A percentile compares a stretch with the other conserved stretches of the same genome.
Evolutionary conservation across 306 rosid genomes (phyloP).

Genomic region (Mucuna pruriens): DNA sequence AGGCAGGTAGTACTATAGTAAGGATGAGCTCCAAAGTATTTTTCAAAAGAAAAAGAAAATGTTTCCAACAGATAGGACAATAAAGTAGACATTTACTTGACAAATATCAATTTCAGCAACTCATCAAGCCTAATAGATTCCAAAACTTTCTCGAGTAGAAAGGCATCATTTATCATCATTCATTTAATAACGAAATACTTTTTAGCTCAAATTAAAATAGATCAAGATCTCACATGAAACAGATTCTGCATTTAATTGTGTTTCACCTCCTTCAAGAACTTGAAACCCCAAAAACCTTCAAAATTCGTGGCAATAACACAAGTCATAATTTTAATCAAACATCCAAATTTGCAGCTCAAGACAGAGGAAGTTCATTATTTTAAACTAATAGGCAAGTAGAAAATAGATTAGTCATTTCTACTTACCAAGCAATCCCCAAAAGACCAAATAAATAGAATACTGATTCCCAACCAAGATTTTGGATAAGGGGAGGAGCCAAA

Average conservation of each 20-base stretch:
- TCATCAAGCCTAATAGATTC: not conserved
- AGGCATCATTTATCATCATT: slow-evolving; percentile 10
- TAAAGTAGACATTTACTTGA: not conserved
- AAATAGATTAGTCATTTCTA: slow-evolving; percentile 37
- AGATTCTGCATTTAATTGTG: slow-evolving; percentile 54
- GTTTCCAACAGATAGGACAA: slow-evolving; percentile 1
- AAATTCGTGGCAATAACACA: slow-evolving; percentile 30
- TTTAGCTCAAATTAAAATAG: slow-evolving; percentile 29
- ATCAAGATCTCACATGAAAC: slow-evolving; percentile 57
- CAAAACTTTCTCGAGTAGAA: slow-evolving; percentile 14
- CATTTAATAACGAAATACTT: not conserved
- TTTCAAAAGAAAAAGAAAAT: not conserved
- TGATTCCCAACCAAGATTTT: slow-evolving; percentile 91
- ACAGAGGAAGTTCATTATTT: slow-evolving; percentile 30
- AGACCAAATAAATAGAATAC: slow-evolving; percentile 87
- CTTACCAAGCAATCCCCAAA: slow-evolving; percentile 90
- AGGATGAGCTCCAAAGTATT: not conserved
- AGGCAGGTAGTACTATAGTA: not conserved
- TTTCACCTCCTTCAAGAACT: slow-evolving; percentile 59
- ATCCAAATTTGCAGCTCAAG: slow-evolving; percentile 12
- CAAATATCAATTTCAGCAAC: slow-evolving; percentile 25
- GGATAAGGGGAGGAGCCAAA: slow-evolving; percentile 91
- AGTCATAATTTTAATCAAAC: slow-evolving; percentile 36
- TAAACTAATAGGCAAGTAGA: slow-evolving; percentile 5
- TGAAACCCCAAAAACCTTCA: slow-evolving; percentile 90